A percentile compares a stretch with the other conserved stretches of the same genome.
Conservation (phyloP, 2,329 filamentous ascomycete species). For the Eutypa lata region DNA sequence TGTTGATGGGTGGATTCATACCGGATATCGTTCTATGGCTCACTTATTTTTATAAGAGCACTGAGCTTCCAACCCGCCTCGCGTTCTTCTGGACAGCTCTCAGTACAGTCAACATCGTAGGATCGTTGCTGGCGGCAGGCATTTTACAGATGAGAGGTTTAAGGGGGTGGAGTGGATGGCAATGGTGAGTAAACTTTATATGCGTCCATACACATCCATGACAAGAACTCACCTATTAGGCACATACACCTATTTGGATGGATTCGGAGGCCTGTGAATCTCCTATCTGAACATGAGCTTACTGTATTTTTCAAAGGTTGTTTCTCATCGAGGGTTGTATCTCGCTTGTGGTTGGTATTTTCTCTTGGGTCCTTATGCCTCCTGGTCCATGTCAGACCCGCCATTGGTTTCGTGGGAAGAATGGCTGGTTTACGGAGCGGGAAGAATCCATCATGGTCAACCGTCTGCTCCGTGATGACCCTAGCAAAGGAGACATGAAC, state of each 20-base stretch:
- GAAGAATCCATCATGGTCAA: slow-evolving; percentile 62
- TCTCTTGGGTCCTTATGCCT: slow-evolving; percentile 55
- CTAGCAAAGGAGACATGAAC: slow-evolving; percentile 58
- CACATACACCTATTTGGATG: too few species aligned
- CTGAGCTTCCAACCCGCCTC: slow-evolving; percentile 65
- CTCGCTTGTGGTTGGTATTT: slow-evolving; percentile 46
- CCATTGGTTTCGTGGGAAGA: slow-evolving; percentile 50
- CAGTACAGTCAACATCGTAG: slow-evolving; percentile 51
- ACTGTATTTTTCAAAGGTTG: slow-evolving; percentile 20
- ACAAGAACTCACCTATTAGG: too few species aligned
- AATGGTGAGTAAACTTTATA: slow-evolving; percentile 25
- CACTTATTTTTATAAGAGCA: slow-evolving; percentile 72
- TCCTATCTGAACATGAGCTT: background rate
- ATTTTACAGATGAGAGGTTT: slow-evolving; percentile 48
- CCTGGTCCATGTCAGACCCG: slow-evolving; percentile 48
- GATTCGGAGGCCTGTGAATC: too few species aligned
- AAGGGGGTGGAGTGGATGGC: slow-evolving; percentile 51
- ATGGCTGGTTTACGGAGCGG: slow-evolving; percentile 58
- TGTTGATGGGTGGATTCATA: slow-evolving; percentile 60
- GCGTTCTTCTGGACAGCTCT: slow-evolving; percentile 71
- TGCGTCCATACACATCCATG: too few species aligned
- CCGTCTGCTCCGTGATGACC: slow-evolving; percentile 56
- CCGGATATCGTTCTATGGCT: slow-evolving; percentile 65
- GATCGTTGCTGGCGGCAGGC: slow-evolving; percentile 51
- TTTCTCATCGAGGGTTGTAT: slow-evolving; percentile 42